Evolutionary conservation across 1,284 basidiomycete genomes (phyloP), one percentile per base, ranked within the genome.

Genomic region (Inonotus obliquus): DNA sequence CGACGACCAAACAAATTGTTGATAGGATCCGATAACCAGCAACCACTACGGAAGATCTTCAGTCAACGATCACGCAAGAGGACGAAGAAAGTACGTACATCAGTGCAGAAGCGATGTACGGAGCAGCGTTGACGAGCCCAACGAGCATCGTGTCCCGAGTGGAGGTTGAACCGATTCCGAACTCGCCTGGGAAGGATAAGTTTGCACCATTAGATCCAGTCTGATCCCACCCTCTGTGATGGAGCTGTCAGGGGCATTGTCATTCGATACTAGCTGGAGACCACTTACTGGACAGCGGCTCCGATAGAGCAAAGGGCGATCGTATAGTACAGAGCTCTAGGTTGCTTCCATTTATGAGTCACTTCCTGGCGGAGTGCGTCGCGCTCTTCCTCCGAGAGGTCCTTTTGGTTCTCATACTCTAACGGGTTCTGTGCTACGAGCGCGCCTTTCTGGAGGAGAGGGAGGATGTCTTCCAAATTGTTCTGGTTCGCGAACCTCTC

Each of bases 211-310:
- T 86, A 55, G 79, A 80, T 41, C 81, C 84, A 1, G 82, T 82
- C 68, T 86, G 81, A 71, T 86, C 84, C 82, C 81, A 83, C 48
- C 81, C 81, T 67, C 79, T 82, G 66, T 35, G 53, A 52, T 47
- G 54, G 29, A 54, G n/a, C n/a, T n/a, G n/a, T 49, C 2, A 14
- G 25, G 4, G 25, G 48, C 41, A 4, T n/a, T 3, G 14, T n/a
- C 6, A 7, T 54, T 85, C 84, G 25, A 91, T 77, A 69, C 90
- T 85, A 45, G 87, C 89, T 51, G 71, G 89, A 82, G 64, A 87
- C 82, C 81, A 83, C 81, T 9, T 72, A 57, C 73, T 89, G 87
- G 19, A 89, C 87, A 35, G 83, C 84, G 17, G 88, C 87, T 2
- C 85, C 86, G 35, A 86, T 69, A 0, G 81, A 85, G 63, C 85